Evolutionary conservation across 108 stramenopile genomes (phyloP), one percentile per base, ranked within the genome.

Genomic region (Fistulifera solaris): DNA sequence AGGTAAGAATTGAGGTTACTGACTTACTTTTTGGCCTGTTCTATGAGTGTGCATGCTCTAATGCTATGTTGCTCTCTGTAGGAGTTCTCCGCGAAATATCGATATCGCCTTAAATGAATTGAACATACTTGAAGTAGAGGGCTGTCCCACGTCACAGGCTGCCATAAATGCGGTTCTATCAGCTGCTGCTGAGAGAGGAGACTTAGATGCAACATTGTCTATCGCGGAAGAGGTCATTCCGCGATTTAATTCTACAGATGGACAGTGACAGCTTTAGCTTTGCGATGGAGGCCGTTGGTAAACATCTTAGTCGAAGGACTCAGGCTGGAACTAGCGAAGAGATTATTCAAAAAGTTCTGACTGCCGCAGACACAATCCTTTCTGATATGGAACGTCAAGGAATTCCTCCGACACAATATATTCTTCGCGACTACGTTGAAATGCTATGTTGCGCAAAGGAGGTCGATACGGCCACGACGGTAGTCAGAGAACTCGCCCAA

Each of bases 231-330:
- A 56, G 12, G 59, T 72, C 45, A 70, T 81, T 14, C 22, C 41
- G n/a, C 38, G 16, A 25, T 45, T 54, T 42, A 48, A 60, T 28
- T n/a, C 59, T 74, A 19, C 7, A 73, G 40, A 66, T 77, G 23
- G 67, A 84, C 45, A 57, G 35, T 10, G 74, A 81, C 44, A 71
- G 80, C n/a, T 83, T 65, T 62, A 63, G 77, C 15, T 88, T 78
- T 67, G 56, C 67, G 4, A 70, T 85, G 57, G 83, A 85, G 54
- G 55, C 68, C 4, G 62, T 85, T 25, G 76, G 71, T 2, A 65
- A 72, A 44, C 38, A 66, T 38, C 38, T 72, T 8, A 45, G 48
- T 18, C 43, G 64, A 12, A 13, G 42, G 27, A 11, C 28, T 10
- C 31, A 43, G 27, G 0, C n/a, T 40, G 18, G 24, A 21, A 26